These are phyloP conservation scores for Betula pendula DNA, from an alignment of 306 rosid genomes.

Conservation along the genomic window DNA sequence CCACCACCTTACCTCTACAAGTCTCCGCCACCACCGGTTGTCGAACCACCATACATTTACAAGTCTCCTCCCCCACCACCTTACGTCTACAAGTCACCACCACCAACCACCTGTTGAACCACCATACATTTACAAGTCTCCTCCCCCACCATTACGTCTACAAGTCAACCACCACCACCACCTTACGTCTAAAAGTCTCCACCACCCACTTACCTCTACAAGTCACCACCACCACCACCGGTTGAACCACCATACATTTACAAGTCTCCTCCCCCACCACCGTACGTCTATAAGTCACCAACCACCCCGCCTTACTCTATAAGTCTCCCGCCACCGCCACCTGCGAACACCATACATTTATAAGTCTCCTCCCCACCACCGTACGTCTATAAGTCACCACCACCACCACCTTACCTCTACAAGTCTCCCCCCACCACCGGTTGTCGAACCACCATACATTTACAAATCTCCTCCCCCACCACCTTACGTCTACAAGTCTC, in stretches of 20 bases:
- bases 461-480: slow-evolving; percentile 30
- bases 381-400: background rate
- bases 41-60: slow-evolving; percentile 15
- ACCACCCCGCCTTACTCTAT: slow-evolving; percentile 10
- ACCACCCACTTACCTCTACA: slow-evolving; percentile 14
- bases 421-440: slow-evolving; percentile 27
- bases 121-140: background rate
- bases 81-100: slow-evolving; percentile 4
- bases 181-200: background rate
- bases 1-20: slow-evolving; percentile 7
- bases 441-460: slow-evolving; percentile 2
- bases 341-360: slow-evolving; percentile 19
- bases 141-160: slow-evolving; percentile 13
- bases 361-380: slow-evolving; percentile 32
- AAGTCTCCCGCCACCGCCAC: slow-evolving; percentile 7
- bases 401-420: background rate
- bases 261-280: slow-evolving; percentile 24
- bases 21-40: slow-evolving; percentile 13
- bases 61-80: slow-evolving; percentile 3
- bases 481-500: slow-evolving; percentile 29
- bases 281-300: slow-evolving; percentile 28
- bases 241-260: background rate
- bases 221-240: slow-evolving; percentile 6
- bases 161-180: slow-evolving; percentile 1
- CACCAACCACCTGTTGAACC: too few species aligned